These are phyloP conservation scores for Laguncularia racemosa DNA, from an alignment of 345 rosid genomes.

Conservation along the genomic window DNA sequence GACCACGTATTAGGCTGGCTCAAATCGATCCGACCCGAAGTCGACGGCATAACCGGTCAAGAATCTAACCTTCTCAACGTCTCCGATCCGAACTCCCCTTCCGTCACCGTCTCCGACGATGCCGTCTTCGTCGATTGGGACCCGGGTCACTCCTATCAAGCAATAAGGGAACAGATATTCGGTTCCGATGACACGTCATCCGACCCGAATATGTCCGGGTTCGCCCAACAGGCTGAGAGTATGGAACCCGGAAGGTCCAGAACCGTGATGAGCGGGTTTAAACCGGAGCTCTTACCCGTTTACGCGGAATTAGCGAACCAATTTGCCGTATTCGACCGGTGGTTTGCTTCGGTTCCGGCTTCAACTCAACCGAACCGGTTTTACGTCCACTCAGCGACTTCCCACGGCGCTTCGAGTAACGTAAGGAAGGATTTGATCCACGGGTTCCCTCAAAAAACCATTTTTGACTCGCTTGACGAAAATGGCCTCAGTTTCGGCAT, in stretches of 20 bases:
- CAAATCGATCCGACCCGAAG: constrained; percentile 75
- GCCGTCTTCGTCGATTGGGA: constrained; percentile 84
- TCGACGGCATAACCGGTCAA: constrained; percentile 70
- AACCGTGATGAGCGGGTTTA: constrained; percentile 87
- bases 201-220: constrained; percentile 78
- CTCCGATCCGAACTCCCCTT: constrained; percentile 48
- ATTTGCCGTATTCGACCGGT: constrained; percentile 86
- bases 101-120: constrained; percentile 61
- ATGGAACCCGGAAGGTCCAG: constrained; percentile 55
- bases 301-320: constrained; percentile 78
- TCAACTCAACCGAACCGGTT: constrained; percentile 99
- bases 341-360: constrained; percentile 98
- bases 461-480: constrained; percentile 88
- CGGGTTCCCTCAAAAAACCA: constrained; percentile 91
- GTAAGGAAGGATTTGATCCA: constrained; percentile 73
- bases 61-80: constrained; percentile 60
- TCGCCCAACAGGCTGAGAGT: constrained; percentile 74
- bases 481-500: constrained; percentile 76
- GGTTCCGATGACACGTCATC: constrained; percentile 53
- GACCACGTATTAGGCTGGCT: constrained; percentile 97
- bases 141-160: constrained; percentile 98
- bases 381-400: constrained; percentile 96
- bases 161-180: constrained; percentile 91
- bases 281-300: constrained; percentile 56
- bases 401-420: constrained; percentile 86